Evolutionary conservation across 805 yeast species (phyloP), one percentile per base, ranked within the genome.

Genomic region (Zygoascus biomembranicola): DNA sequence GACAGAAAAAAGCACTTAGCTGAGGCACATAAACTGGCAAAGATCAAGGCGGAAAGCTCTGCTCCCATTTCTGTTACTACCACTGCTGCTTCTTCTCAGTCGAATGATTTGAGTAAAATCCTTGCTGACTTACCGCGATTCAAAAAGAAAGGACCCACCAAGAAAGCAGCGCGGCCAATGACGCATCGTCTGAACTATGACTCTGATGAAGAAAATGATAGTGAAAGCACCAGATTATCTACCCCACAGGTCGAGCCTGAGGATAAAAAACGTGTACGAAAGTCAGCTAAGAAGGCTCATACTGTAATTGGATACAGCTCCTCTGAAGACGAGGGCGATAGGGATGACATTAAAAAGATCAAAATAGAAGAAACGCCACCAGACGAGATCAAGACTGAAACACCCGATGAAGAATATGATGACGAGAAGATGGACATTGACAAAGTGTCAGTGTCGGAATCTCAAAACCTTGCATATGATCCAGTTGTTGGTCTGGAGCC

Each of bases 401-500:
- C 32, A 8, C 72, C 66, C 11, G 72, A 65, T 32, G 66, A 61
- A 18, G 64, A 60, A 48, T 65, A 61, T 23, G 56, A 51, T 20
- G 57, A 55, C 2, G 48, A 35, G 53, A 69, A 65, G 47, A 66
- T 57, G 19, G 69, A 60, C 23, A 56, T 55, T 2, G 66, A 50
- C 13, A 61, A 55, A 19, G 45, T 42, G 1, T n/a, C 45, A 4
- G 45, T 61, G 49, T 32, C 63, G 50, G 8, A 59, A 56, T n/a
- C 64, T 53, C 11, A 60, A 52, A 52, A 52, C 51, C 66, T 61
- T 31, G 61, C 53, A 48, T 61, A 64, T 47, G 60, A 57, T 2
- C 88, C 95, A 0, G 69, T 78, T 0, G 58, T 59, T 1, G 70
- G 76, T 2, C 75, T 65, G 1, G 53, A 57, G 3, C 89, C 92